Base-by-base conservation (phyloP, 257 asterid genomes). In the Cinchona pubescens region DNA sequence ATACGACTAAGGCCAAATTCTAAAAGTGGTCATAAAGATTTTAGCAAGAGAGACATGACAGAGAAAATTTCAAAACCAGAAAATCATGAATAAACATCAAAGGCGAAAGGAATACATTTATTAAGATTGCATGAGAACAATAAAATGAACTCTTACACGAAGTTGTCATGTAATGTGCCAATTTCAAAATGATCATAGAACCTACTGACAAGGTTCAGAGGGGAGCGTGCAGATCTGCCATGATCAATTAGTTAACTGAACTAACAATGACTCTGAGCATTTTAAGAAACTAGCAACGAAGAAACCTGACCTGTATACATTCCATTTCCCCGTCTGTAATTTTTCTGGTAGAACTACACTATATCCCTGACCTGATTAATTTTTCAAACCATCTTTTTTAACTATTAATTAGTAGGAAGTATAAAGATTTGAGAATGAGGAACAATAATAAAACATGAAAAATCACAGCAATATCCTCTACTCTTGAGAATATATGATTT, bases 311-410 rank as follows among this genome's bases (percentile, higher is more conserved):
- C 99, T 94, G 86, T 94, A 90, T 16, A 94, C 99, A 81, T 92
- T 86, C 99, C 99, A 94, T 83, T 94, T 92, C 65, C 98, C 99
- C 2, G 94, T 86, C 65, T 90, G 90, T 85, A 94, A 76, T 86
- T 90, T 94, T 88, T 94, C 99, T 5, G 99, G 99, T 79, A 94
- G 97, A 76, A 88, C 94, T 67, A 84, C 94, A 51, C 99, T 89
- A 80, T 87, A 94, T 40, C 91, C 66, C 76, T 94, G 87, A 77
- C 87, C 99, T 94, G 90, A 76, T 73, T 75, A 82, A 76, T 62
- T 72, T 73, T 30, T 61, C 71, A 78, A 72, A 27, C 35, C 34
- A 79, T 62, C 74, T 68, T 67, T 68, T 67, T 40, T 42, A 63
- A 74, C 49, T 55, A 63, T 32, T 25, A n/a, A 74, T 27, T n/a